Evolutionary conservation across 1,284 basidiomycete genomes (phyloP).

Genomic region (Agaricales sp.): DNA sequence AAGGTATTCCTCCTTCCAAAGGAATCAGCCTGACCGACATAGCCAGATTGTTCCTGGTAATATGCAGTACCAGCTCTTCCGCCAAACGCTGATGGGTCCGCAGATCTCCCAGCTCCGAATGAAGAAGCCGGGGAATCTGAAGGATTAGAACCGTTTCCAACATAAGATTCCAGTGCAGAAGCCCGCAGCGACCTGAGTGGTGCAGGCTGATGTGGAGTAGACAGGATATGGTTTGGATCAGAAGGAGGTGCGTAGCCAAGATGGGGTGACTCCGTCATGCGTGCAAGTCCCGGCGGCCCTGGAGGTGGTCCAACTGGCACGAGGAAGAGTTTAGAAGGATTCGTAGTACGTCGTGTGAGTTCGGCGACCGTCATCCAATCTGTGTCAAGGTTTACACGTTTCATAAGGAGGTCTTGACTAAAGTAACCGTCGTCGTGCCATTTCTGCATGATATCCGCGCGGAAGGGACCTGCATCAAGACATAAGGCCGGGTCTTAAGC

Average conservation of each 20-base stretch:
- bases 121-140: conserved; percentile 65
- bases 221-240: conserved; percentile 29
- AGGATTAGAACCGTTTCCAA: conserved; percentile 38
- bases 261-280: conserved; percentile 33
- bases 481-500: conserved; percentile 1
- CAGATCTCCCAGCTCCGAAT: conserved; percentile 51
- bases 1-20: conserved; percentile 7
- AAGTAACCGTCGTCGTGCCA: conserved; percentile 95
- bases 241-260: conserved; percentile 22
- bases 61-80: conserved; percentile 33
- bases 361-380: conserved; percentile 59
- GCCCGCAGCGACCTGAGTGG: conserved; percentile 47
- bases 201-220: conserved; percentile 52
- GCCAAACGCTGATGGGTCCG: conserved; percentile 50
- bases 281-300: conserved; percentile 44
- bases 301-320: conserved; percentile 31
- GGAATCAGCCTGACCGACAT: conserved; percentile 14
- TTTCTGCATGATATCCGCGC: conserved; percentile 87
- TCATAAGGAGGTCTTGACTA: conserved; percentile 76
- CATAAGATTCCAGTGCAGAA: conserved; percentile 49
- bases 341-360: conserved; percentile 38
- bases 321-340: conserved; percentile 56
- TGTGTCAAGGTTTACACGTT: conserved; percentile 55
- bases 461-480: conserved; percentile 72
- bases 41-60: conserved; percentile 18